Conservation (phyloP, 1,284 basidiomycete genomes). For the Cryptococcus depauperatus region DNA sequence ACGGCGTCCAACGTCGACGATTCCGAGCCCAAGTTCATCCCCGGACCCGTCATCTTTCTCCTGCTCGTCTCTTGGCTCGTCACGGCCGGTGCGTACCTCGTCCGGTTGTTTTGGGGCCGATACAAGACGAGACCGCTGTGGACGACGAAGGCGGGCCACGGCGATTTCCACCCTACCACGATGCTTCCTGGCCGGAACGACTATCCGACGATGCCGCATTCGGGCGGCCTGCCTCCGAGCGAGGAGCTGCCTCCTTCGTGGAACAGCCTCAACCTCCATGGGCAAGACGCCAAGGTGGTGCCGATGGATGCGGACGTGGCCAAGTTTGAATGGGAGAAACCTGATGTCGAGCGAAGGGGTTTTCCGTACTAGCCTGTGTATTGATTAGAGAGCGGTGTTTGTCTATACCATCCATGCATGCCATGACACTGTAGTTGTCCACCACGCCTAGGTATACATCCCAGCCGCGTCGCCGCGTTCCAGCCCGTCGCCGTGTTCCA, state of each 20-base stretch:
- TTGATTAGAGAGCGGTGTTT: no score
- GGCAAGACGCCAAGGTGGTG: no score
- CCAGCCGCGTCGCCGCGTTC: conserved; percentile 20
- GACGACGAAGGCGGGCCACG: conserved; percentile 14
- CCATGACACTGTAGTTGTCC: no score
- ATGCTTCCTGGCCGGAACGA: no score
- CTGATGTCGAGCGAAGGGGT: no score
- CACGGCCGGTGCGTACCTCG: conserved; percentile 12
- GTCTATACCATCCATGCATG: background rate
- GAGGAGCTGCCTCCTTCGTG: background rate
- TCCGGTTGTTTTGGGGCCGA: conserved; percentile 14
- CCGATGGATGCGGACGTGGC: no score
- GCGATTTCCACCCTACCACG: background rate
- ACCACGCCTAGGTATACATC: conserved; percentile 27
- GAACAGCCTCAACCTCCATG: background rate
- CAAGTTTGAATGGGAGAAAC: no score
- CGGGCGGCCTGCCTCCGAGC: background rate
- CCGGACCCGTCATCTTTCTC: conserved; percentile 27
- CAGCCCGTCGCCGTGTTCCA: conserved; percentile 5
- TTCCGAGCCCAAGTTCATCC: conserved; percentile 10
- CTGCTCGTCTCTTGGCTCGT: conserved; percentile 23
- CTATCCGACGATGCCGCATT: background rate
- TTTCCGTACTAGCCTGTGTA: no score
- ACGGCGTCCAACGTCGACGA: conserved; percentile 8
- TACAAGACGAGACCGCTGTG: conserved; percentile 21